A percentile compares a stretch with the other conserved stretches of the same genome.
Evolutionary conservation across 2,329 filamentous ascomycete species (phyloP).

Genomic region (Phaeosphaeria sp.): DNA sequence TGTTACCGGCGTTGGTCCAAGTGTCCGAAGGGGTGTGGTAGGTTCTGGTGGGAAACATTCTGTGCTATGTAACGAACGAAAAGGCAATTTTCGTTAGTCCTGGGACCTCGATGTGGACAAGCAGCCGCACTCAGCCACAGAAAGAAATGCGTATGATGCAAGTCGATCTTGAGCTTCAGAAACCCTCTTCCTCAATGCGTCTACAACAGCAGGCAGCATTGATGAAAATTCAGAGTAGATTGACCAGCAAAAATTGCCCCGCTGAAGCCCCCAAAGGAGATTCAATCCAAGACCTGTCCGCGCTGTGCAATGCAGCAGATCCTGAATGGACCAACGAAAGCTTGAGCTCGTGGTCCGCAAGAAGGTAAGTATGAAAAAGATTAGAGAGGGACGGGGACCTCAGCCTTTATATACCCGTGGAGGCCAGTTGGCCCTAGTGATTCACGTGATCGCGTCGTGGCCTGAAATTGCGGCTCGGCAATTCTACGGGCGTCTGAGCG

Average conservation of each 20-base stretch:
- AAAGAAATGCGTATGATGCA: too few relatives aligned
- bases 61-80: too few relatives aligned
- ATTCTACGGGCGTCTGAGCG: not conserved
- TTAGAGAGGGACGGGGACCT: not conserved
- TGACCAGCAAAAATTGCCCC: slow-evolving; percentile 39
- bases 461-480: not conserved
- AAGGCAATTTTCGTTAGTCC: too few relatives aligned
- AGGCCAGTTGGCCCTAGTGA: not conserved
- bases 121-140: too few relatives aligned
- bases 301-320: slow-evolving; percentile 48
- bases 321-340: slow-evolving; percentile 32
- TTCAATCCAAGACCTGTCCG: slow-evolving; percentile 39
- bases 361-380: slow-evolving; percentile 34
- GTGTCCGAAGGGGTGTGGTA: too few relatives aligned
- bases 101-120: too few relatives aligned
- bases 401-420: slow-evolving; percentile 1
- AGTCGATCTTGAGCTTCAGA: slow-evolving; percentile 17
- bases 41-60: too few relatives aligned
- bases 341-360: slow-evolving; percentile 40
- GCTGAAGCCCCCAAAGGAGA: slow-evolving; percentile 43
- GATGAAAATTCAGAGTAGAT: slow-evolving; percentile 52
- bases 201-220: slow-evolving; percentile 37
- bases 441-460: not conserved
- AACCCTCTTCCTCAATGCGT: slow-evolving; percentile 49
- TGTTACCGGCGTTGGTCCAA: too few relatives aligned